phyloP scores from a whole-genome alignment of 208 protist genomes.

The Trypanosoma boissoni region DNA sequence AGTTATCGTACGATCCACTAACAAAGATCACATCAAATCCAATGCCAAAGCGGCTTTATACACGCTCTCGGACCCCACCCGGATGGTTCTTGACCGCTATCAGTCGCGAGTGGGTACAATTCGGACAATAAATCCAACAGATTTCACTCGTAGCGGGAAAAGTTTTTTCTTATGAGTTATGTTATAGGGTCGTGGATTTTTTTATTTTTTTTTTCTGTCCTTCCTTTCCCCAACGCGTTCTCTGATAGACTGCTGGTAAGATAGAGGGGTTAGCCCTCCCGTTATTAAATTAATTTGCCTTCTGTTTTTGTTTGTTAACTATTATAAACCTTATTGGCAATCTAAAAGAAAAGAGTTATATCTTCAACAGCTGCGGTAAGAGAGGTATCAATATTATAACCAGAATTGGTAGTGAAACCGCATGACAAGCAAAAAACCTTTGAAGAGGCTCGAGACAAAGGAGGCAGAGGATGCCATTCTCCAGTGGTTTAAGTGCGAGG shows the following conservation, averaged over 20 bases:
- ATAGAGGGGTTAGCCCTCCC: too few species aligned
- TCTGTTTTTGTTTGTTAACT: too few species aligned
- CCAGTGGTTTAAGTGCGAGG: conserved; percentile 83
- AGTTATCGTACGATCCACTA: conserved; percentile 77
- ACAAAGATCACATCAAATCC: conserved; percentile 72
- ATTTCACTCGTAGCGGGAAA: conserved; percentile 44
- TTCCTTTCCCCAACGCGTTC: not conserved
- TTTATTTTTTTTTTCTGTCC: conserved; percentile 1
- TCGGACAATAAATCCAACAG: conserved; percentile 71
- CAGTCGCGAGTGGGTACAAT: conserved; percentile 34
- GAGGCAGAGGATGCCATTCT: conserved; percentile 50
- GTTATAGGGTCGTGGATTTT: not conserved
- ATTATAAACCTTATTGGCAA: too few species aligned
- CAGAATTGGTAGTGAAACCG: not conserved
- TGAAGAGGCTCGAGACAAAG: conserved; percentile 41
- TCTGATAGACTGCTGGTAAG: too few species aligned
- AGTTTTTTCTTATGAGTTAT: conserved; percentile 53
- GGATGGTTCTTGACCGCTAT: conserved; percentile 61
- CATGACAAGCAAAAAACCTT: conserved; percentile 27
- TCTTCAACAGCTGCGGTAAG: not conserved
- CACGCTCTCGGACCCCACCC: conserved; percentile 50
- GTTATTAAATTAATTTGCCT: too few species aligned
- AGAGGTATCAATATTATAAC: not conserved
- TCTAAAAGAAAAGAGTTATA: too few species aligned
- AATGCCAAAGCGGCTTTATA: conserved; percentile 82